Conservation (phyloP, 305 asterid species). For the Salvia sclarea region DNA sequence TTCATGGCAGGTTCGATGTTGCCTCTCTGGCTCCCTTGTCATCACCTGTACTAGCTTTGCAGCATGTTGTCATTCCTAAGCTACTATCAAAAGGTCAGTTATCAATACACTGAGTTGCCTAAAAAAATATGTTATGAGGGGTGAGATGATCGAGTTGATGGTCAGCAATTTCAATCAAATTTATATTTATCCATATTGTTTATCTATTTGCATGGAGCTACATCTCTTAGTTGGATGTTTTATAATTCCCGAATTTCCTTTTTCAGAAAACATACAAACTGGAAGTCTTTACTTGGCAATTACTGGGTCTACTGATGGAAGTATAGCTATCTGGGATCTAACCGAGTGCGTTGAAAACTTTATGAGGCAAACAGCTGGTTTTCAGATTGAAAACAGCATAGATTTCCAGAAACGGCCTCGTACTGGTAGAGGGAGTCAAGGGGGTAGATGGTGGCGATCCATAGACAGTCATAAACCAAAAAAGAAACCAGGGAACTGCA, state of each 20-base stretch:
- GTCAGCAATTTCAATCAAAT: neutral
- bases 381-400: conserved; percentile 52
- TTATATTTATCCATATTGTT: conserved; percentile 11
- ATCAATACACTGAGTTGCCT: neutral
- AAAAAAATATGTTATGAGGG: neutral
- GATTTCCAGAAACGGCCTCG: conserved; percentile 83
- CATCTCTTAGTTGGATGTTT: conserved; percentile 15
- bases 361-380: conserved; percentile 56
- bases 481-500: conserved; percentile 39
- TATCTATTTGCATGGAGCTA: neutral
- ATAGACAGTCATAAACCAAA: conserved; percentile 45
- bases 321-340: conserved; percentile 86
- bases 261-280: conserved; percentile 43
- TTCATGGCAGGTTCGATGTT: conserved; percentile 80
- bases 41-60: conserved; percentile 81
- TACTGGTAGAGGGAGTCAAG: conserved; percentile 98
- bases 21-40: conserved; percentile 58
- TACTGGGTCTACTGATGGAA: conserved; percentile 93
- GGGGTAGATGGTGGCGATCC: conserved; percentile 82
- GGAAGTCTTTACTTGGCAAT: conserved; percentile 63
- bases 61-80: conserved; percentile 67
- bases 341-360: conserved; percentile 68
- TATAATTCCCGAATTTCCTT: conserved; percentile 14
- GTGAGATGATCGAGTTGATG: neutral
- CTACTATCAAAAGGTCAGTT: conserved; percentile 57